Evolutionary conservation across 306 rosid genomes (phyloP).

Genomic region (Acacia crassicarpa): DNA sequence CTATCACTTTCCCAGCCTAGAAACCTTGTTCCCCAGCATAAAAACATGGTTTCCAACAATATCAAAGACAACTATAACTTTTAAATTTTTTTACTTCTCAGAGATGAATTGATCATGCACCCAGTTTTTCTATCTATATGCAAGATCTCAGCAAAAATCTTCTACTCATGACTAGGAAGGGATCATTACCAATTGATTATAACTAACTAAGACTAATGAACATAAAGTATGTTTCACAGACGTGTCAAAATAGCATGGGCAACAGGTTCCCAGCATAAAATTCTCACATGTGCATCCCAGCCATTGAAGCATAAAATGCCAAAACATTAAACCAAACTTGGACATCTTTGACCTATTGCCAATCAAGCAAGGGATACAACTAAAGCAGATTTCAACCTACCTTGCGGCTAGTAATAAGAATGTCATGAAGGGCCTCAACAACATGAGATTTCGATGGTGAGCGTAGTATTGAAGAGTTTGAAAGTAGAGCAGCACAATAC

Average conservation of each 20-base stretch:
- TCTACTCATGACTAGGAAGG: constrained; percentile 6
- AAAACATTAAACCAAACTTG: constrained; percentile 14
- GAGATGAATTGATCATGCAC: constrained; percentile 9
- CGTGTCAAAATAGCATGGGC: neutral
- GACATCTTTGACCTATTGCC: constrained; percentile 24
- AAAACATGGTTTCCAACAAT: neutral
- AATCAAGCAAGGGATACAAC: constrained; percentile 18
- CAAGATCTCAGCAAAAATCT: constrained; percentile 7
- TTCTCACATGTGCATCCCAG: neutral
- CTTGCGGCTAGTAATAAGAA: constrained; percentile 65
- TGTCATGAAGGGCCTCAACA: constrained; percentile 55
- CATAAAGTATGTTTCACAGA: neutral
- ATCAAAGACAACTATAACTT: constrained; percentile 12
- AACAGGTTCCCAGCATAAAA: neutral
- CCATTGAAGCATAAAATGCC: constrained; percentile 26
- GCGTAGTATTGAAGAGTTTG: constrained; percentile 58
- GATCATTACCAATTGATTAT: constrained; percentile 18
- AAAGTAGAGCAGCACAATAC: constrained; percentile 75
- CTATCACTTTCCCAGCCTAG: neutral
- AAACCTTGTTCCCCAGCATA: neutral
- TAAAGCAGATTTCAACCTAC: constrained; percentile 48
- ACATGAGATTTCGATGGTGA: constrained; percentile 52
- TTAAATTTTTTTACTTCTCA: neutral
- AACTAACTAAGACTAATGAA: constrained; percentile 25
- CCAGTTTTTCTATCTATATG: constrained; percentile 7